Conservation (phyloP, 2,329 filamentous ascomycete species). For the Beauveria asiatica region DNA sequence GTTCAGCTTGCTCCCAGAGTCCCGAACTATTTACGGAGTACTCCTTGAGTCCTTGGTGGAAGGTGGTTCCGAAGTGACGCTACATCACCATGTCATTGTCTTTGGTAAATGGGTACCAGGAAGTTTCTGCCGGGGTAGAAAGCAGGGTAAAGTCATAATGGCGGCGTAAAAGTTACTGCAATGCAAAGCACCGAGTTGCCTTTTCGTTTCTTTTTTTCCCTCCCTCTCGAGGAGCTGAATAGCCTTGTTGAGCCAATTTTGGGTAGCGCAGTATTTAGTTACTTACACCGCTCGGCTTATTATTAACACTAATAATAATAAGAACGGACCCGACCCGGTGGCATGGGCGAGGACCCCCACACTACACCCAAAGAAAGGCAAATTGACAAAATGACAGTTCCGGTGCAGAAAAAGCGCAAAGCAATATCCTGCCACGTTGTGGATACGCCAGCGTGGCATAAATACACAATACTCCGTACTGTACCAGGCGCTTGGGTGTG, state of each 20-base stretch:
- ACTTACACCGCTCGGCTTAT: neutral
- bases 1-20: neutral
- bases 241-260: neutral
- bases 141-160: neutral
- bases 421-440: neutral
- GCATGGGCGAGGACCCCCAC: neutral
- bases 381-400: neutral
- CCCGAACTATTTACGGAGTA: too few relatives aligned
- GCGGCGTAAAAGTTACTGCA: neutral
- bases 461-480: neutral
- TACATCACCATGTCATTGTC: neutral
- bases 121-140: neutral
- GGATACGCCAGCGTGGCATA: conserved; percentile 9
- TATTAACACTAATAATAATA: neutral
- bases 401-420: neutral
- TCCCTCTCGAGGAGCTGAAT: neutral
- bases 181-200: conserved; percentile 1
- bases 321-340: neutral
- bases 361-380: neutral
- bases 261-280: neutral
- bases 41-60: too few relatives aligned
- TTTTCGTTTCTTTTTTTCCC: neutral
- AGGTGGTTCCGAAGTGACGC: neutral
- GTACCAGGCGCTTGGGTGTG: neutral
- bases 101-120: neutral